Evolutionary conservation across 208 protist genomes (phyloP).

Genomic region (Crithidia acanthocephali): DNA sequence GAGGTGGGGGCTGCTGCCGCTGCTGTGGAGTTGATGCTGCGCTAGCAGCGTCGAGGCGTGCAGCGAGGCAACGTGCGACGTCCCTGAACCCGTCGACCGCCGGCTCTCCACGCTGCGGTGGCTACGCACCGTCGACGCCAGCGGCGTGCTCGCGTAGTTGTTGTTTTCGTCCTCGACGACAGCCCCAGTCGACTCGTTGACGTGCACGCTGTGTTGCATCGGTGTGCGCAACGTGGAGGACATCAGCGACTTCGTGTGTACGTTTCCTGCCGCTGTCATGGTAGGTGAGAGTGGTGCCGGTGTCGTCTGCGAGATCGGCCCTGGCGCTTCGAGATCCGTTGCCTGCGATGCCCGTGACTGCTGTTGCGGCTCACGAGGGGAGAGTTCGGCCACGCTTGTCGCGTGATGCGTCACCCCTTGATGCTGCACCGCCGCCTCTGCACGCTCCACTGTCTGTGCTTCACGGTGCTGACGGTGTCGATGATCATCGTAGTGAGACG

Average conservation of each 20-base stretch:
- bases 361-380: background rate
- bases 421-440: slow-evolving; percentile 17
- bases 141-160: slow-evolving; percentile 1
- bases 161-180: background rate
- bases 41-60: background rate
- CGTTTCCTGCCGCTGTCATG: background rate
- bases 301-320: background rate
- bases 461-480: background rate
- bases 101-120: slow-evolving; percentile 27
- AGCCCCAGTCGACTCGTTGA: background rate
- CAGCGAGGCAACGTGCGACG: background rate
- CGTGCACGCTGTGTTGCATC: background rate
- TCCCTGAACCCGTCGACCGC: background rate
- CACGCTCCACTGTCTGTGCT: background rate
- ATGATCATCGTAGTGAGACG: background rate
- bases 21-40: background rate
- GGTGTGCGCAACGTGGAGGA: slow-evolving; percentile 7
- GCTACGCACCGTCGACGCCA: slow-evolving; percentile 20
- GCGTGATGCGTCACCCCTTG: background rate
- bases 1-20: slow-evolving; percentile 3
- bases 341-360: background rate
- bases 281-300: background rate
- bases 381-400: background rate
- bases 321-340: background rate
- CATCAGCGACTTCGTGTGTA: background rate